phyloP scores from a whole-genome alignment of 306 rosid genomes.

The Fragaria ananassa region DNA sequence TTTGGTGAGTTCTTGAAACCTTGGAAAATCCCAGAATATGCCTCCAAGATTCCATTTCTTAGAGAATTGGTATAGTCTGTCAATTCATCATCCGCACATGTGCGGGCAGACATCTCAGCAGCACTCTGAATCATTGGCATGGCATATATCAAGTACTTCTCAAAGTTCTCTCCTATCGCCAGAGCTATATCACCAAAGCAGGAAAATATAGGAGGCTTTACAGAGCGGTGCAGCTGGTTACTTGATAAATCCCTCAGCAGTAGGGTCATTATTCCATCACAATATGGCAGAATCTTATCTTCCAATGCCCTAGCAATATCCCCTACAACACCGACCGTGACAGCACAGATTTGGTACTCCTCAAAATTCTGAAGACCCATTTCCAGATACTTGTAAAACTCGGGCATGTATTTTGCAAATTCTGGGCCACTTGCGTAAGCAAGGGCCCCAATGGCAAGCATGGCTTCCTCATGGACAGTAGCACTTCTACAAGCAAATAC shows the following conservation, averaged over 20 bases:
- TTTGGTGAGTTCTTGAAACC: slow-evolving; percentile 83
- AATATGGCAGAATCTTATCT: slow-evolving; percentile 76
- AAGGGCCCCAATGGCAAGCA: slow-evolving; percentile 95
- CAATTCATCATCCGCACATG: slow-evolving; percentile 79
- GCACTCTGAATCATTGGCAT: slow-evolving; percentile 93
- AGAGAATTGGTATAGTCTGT: slow-evolving; percentile 75
- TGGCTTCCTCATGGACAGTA: slow-evolving; percentile 90
- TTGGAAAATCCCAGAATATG: slow-evolving; percentile 91
- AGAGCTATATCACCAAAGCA: slow-evolving; percentile 90
- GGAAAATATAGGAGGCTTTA: slow-evolving; percentile 85
- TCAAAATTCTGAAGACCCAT: slow-evolving; percentile 90
- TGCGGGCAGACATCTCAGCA: slow-evolving; percentile 68
- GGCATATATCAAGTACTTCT: slow-evolving; percentile 79
- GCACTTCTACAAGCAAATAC: slow-evolving; percentile 89
- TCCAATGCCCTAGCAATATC: slow-evolving; percentile 90
- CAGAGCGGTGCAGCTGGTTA: slow-evolving; percentile 83
- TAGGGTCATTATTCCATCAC: slow-evolving; percentile 91
- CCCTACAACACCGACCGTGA: slow-evolving; percentile 94
- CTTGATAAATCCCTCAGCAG: slow-evolving; percentile 85
- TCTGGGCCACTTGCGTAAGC: slow-evolving; percentile 75
- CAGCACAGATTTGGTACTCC: slow-evolving; percentile 89
- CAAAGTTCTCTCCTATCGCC: slow-evolving; percentile 81
- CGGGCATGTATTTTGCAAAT: slow-evolving; percentile 78
- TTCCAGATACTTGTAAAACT: slow-evolving; percentile 72
- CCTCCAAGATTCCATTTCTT: slow-evolving; percentile 92